Evolutionary conservation across 2,329 filamentous ascomycete species (phyloP).

Genomic region (Microsporum audouinii): DNA sequence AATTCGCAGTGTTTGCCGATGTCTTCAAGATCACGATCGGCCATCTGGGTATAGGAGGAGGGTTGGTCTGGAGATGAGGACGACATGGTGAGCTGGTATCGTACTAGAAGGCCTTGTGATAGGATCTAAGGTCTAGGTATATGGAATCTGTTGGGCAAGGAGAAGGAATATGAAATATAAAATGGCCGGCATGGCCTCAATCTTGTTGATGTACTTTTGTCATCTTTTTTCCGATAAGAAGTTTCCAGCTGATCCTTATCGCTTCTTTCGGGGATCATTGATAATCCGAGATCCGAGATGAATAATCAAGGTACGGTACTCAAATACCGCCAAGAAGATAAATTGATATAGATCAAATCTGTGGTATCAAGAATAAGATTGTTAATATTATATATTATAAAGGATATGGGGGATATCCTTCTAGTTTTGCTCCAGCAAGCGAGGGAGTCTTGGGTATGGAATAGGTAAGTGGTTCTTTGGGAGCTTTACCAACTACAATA

Average conservation of each 20-base stretch:
- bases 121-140: not conserved
- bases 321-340: not conserved
- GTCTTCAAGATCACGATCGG: conserved; percentile 63
- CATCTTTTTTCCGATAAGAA: not conserved
- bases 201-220: not conserved
- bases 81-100: conserved; percentile 4
- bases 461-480: not conserved
- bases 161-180: not conserved
- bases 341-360: not conserved
- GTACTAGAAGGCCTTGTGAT: not conserved
- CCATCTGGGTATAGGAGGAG: conserved; percentile 30
- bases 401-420: too few relatives aligned
- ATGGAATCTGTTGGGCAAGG: not conserved
- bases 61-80: conserved; percentile 5
- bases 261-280: not conserved
- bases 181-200: not conserved
- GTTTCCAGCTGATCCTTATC: conserved; percentile 2
- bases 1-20: conserved; percentile 88
- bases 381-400: too few relatives aligned
- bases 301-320: not conserved
- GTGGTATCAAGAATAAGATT: too few relatives aligned
- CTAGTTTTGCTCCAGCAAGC: too few relatives aligned
- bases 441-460: not conserved
- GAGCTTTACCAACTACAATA: not conserved
- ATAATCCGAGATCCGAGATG: not conserved